Conservation (phyloP, 2,329 filamentous ascomycete genomes). For the Trichophyton equinum region DNA sequence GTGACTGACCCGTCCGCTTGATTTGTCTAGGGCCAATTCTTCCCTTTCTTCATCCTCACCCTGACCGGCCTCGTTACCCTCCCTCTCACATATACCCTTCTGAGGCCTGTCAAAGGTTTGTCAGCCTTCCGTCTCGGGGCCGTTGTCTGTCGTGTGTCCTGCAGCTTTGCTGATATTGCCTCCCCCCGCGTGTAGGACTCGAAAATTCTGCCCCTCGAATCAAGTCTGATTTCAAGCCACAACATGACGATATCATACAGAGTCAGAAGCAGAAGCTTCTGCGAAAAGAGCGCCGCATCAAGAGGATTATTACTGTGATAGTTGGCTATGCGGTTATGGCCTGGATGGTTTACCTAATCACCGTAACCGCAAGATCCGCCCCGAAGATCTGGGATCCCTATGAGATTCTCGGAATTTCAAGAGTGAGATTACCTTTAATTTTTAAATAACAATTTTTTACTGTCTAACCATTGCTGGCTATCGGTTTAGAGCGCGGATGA, state of each 20-base stretch:
- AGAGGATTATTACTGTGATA: slow-evolving; percentile 64
- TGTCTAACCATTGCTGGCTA: not conserved
- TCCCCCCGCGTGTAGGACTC: slow-evolving; percentile 42
- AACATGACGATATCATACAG: slow-evolving; percentile 73
- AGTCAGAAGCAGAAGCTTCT: slow-evolving; percentile 73
- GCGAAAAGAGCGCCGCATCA: slow-evolving; percentile 77
- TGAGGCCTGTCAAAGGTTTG: slow-evolving; percentile 60
- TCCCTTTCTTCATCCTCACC: slow-evolving; percentile 96
- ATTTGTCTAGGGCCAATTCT: slow-evolving; percentile 65
- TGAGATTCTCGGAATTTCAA: slow-evolving; percentile 76
- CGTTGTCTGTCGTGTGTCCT: not conserved
- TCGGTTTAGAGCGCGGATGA: slow-evolving; percentile 59
- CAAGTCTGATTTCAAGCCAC: slow-evolving; percentile 64
- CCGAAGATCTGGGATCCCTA: slow-evolving; percentile 93
- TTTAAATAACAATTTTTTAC: not conserved
- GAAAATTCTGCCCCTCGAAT: slow-evolving; percentile 73
- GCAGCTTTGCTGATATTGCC: not conserved
- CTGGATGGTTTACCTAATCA: slow-evolving; percentile 84
- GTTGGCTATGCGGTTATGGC: slow-evolving; percentile 72
- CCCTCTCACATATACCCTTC: slow-evolving; percentile 76
- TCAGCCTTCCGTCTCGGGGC: not conserved
- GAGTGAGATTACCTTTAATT: slow-evolving; percentile 42
- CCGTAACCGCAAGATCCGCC: slow-evolving; percentile 57
- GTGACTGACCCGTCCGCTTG: not conserved
- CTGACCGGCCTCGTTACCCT: slow-evolving; percentile 76